Evolutionary conservation across 2,329 filamentous ascomycete genomes (phyloP).

Genomic region (Colletotrichum godetiae): DNA sequence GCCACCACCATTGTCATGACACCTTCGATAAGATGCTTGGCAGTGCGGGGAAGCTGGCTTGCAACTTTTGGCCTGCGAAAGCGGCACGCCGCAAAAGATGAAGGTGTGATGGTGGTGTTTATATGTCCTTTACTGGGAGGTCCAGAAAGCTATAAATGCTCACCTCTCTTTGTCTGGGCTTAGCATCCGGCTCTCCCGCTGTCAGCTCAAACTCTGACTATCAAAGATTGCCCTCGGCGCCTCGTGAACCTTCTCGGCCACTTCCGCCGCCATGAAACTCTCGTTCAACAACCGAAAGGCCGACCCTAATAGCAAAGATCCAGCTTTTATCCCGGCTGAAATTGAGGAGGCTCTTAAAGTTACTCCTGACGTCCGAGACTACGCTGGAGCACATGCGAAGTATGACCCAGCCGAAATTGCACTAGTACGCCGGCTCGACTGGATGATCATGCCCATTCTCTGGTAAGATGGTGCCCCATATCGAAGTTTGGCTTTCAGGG

Average conservation of each 20-base stretch:
- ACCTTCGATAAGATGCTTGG: neutral
- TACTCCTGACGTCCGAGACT: constrained; percentile 36
- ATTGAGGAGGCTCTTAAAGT: constrained; percentile 5
- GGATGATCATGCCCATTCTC: constrained; percentile 51
- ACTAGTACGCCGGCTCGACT: constrained; percentile 49
- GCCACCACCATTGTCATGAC: neutral
- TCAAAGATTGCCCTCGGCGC: neutral
- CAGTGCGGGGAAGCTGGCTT: neutral
- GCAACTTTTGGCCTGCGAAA: neutral
- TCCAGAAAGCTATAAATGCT: neutral
- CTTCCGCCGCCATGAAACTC: neutral
- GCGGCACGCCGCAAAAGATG: neutral
- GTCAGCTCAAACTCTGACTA: neutral
- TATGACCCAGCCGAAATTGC: constrained; percentile 46
- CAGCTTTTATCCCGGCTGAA: neutral
- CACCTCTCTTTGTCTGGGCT: neutral
- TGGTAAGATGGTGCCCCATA: constrained; percentile 52
- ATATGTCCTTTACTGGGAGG: neutral
- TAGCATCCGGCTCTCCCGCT: rapidly evolving
- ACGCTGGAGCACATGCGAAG: constrained; percentile 47
- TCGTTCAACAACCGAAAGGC: neutral
- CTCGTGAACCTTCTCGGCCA: neutral
- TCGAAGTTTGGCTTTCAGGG: constrained; percentile 21
- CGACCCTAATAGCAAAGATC: neutral
- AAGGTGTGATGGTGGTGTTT: neutral